Percentiles rank a stretch among this genome's conserved stretches.
Conservation (phyloP, 345 rosid species). For the Gossypium anomalum region DNA sequence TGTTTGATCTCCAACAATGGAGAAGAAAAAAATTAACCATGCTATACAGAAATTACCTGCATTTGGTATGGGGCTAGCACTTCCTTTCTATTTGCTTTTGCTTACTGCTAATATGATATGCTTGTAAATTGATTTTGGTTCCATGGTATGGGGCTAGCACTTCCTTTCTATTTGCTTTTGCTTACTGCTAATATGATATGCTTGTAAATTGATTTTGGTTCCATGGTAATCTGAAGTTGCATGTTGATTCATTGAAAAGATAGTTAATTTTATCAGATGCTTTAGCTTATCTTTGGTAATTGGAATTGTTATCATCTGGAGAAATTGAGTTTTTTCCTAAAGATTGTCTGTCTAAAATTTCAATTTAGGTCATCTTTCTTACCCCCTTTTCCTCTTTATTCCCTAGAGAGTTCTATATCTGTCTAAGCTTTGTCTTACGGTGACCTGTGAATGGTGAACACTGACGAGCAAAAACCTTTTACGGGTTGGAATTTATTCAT, state of each 20-base stretch:
- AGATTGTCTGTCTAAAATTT: neutral
- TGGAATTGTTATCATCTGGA: constrained; percentile 1
- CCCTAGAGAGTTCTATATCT: neutral
- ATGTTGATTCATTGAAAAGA: neutral
- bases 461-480: neutral
- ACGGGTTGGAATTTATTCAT: neutral
- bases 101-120: neutral
- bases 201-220: too few species aligned
- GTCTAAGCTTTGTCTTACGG: neutral
- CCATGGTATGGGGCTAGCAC: too few species aligned
- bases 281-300: neutral
- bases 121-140: neutral
- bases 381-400: neutral
- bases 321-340: neutral
- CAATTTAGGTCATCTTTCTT: neutral
- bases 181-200: too few species aligned
- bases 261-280: neutral
- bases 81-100: constrained; percentile 5
- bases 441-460: neutral
- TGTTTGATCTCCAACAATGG: constrained; percentile 80
- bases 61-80: constrained; percentile 45
- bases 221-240: neutral
- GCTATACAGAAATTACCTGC: constrained; percentile 52
- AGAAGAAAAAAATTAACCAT: constrained; percentile 59
- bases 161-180: too few species aligned